A percentile compares a stretch with the other conserved stretches of the same genome.
These are phyloP conservation scores for Beauveria pseudobassiana DNA, from an alignment of 2,329 filamentous ascomycete species.

Conservation along the genomic window DNA sequence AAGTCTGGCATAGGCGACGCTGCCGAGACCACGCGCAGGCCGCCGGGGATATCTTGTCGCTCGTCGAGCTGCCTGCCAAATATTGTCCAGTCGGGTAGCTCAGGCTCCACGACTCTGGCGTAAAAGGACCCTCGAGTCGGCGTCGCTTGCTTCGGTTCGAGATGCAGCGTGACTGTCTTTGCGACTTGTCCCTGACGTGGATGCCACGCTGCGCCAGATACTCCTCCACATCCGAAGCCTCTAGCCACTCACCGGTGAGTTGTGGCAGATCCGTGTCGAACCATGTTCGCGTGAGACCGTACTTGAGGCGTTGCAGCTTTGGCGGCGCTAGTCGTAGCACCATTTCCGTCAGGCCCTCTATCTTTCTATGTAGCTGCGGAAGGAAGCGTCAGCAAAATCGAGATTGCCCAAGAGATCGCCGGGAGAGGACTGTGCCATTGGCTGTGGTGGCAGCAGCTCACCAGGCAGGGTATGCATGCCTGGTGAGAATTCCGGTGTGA, in stretches of 20 bases:
- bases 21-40: neutral
- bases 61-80: constrained; percentile 7
- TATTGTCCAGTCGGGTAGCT: constrained; percentile 11
- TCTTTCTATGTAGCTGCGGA: constrained; percentile 8
- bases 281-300: constrained; percentile 8
- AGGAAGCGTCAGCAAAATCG: neutral
- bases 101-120: constrained; percentile 4
- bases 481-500: neutral
- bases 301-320: constrained; percentile 6
- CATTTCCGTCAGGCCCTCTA: neutral
- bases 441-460: constrained; percentile 6
- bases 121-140: neutral
- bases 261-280: constrained; percentile 8
- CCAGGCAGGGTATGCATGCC: neutral
- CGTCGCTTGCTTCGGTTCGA: neutral
- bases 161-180: neutral
- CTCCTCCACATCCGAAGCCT: constrained; percentile 8
- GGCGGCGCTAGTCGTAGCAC: constrained; percentile 8
- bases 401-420: neutral
- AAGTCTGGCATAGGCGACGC: neutral
- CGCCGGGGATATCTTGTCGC: neutral
- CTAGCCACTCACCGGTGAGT: constrained; percentile 9
- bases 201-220: constrained; percentile 10
- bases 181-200: neutral
- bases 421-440: neutral